Conservation (phyloP, 371 early-diverging fungal species). For the Conidiobolus incongruus region DNA sequence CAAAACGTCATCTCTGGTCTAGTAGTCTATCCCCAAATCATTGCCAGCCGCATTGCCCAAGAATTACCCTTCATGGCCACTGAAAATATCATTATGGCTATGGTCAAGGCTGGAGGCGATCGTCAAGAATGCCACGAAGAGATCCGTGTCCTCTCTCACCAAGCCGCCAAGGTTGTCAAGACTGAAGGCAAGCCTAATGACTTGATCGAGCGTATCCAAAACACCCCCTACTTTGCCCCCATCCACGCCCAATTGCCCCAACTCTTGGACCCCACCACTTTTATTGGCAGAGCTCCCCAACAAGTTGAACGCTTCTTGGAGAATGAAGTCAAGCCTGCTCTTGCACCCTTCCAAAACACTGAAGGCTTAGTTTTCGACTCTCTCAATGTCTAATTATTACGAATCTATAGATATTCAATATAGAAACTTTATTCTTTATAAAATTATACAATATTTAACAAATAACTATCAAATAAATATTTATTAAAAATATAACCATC, state of each 20-base stretch:
- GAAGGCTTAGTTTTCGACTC: constrained; percentile 26
- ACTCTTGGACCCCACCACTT: constrained; percentile 76
- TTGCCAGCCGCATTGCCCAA: constrained; percentile 69
- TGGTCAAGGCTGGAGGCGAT: constrained; percentile 91
- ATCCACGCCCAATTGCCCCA: constrained; percentile 36
- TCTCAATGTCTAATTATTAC: constrained; percentile 30
- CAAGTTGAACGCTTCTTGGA: constrained; percentile 72
- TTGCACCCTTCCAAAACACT: constrained; percentile 44
- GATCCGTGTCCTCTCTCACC: constrained; percentile 84
- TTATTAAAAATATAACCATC: too few species aligned
- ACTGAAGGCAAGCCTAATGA: constrained; percentile 84
- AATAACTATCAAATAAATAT: too few species aligned
- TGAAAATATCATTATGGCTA: constrained; percentile 96
- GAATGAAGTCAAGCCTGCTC: constrained; percentile 63
- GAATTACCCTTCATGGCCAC: constrained; percentile 98
- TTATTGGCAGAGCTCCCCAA: constrained; percentile 86
- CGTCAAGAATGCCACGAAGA: constrained; percentile 91
- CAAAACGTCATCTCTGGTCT: constrained; percentile 91
- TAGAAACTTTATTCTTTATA: too few species aligned
- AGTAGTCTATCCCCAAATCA: constrained; percentile 92
- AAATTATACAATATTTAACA: too few species aligned
- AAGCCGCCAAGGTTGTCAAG: constrained; percentile 83
- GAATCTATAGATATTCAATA: too few species aligned
- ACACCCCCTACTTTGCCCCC: constrained; percentile 67
- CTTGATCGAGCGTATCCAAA: constrained; percentile 72